A percentile compares a stretch with the other conserved stretches of the same genome.
phyloP scores from a whole-genome alignment of 2,329 filamentous ascomycete species.

The Sordariomycetes sp. region DNA sequence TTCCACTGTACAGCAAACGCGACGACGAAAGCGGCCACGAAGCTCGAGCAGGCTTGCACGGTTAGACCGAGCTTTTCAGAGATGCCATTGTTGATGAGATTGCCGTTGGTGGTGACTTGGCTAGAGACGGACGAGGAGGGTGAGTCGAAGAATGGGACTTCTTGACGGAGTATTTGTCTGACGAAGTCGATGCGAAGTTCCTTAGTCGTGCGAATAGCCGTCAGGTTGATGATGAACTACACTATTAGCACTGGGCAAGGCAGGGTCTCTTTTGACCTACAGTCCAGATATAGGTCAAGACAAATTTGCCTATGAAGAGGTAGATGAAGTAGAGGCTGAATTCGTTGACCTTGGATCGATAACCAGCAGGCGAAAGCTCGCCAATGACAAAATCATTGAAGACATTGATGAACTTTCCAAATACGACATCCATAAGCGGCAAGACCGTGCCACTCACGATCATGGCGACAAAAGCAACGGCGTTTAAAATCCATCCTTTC shows the following conservation, averaged over 20 bases:
- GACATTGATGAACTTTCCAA: conserved; percentile 42
- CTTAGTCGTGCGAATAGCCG: conserved; percentile 26
- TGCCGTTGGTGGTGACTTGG: conserved; percentile 38
- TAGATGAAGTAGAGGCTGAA: conserved; percentile 46
- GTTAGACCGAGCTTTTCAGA: conserved; percentile 34
- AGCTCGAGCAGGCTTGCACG: conserved; percentile 28
- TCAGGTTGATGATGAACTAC: conserved; percentile 25
- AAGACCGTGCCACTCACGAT: conserved; percentile 26
- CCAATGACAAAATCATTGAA: conserved; percentile 48
- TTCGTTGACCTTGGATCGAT: conserved; percentile 37
- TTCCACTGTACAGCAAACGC: conserved; percentile 31
- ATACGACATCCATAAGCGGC: conserved; percentile 50
- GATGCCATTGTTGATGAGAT: conserved; percentile 33
- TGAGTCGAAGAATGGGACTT: conserved; percentile 46
- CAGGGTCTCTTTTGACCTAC: conserved; percentile 24
- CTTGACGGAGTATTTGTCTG: conserved; percentile 33
- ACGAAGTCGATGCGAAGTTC: conserved; percentile 27
- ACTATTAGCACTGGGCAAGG: too few relatives aligned
- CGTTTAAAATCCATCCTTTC: conserved; percentile 25
- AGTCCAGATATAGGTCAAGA: conserved; percentile 44
- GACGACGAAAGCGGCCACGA: conserved; percentile 28
- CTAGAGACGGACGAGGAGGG: conserved; percentile 31
- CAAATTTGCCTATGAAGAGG: conserved; percentile 45
- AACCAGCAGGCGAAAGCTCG: conserved; percentile 30
- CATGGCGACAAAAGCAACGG: conserved; percentile 23